A percentile compares a stretch with the other conserved stretches of the same genome.
Conservation (phyloP, 768 basidiomycete species). For the Hygrophorus pudorinus region DNA sequence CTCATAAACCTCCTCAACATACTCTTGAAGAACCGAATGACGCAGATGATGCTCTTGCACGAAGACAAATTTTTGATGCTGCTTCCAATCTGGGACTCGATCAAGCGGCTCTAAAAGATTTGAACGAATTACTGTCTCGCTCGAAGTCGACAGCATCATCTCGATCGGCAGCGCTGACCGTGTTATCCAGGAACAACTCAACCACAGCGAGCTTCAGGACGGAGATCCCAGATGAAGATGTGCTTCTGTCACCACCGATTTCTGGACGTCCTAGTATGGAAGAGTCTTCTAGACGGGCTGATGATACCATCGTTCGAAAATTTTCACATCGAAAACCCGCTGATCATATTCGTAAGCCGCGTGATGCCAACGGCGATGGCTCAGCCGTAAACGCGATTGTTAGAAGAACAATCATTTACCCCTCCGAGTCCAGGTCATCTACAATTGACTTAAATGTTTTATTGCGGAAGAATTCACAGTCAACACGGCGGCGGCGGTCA, state of each 20-base stretch:
- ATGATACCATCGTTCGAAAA: slow-evolving; percentile 25
- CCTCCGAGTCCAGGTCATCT: slow-evolving; percentile 54
- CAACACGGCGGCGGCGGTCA: slow-evolving; percentile 41
- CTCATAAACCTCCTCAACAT: slow-evolving; percentile 9
- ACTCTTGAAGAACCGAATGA: slow-evolving; percentile 17
- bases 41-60: slow-evolving; percentile 37
- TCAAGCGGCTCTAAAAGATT: slow-evolving; percentile 56
- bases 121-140: slow-evolving; percentile 63
- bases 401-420: slow-evolving; percentile 71
- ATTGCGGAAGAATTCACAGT: slow-evolving; percentile 43
- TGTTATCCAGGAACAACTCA: slow-evolving; percentile 34
- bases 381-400: slow-evolving; percentile 40
- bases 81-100: slow-evolving; percentile 69
- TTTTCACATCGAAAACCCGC: slow-evolving; percentile 22
- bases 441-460: slow-evolving; percentile 45
- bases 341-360: slow-evolving; percentile 31
- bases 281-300: slow-evolving; percentile 11
- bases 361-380: slow-evolving; percentile 27
- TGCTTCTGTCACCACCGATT: slow-evolving; percentile 5
- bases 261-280: slow-evolving; percentile 16
- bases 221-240: slow-evolving; percentile 17
- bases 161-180: slow-evolving; percentile 36
- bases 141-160: slow-evolving; percentile 50
- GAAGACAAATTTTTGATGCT: slow-evolving; percentile 69
- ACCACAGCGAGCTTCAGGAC: slow-evolving; percentile 20